Evolutionary conservation across 306 rosid species (phyloP), one percentile per base, ranked within the genome.

Genomic region (Trifolium repens): DNA sequence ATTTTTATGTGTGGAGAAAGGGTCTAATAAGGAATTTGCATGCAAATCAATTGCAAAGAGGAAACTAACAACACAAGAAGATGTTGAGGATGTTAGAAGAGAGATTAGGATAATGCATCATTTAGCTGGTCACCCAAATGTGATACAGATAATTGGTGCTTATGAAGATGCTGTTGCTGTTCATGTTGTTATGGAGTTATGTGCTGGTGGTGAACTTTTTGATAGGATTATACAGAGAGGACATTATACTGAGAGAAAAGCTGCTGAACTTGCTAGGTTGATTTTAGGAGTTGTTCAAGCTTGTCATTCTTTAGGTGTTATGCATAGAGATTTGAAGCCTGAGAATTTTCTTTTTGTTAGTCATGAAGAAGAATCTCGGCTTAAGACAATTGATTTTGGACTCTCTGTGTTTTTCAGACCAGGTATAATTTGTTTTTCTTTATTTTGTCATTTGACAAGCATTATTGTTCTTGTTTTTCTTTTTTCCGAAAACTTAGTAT

Each of bases 91-190:
- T 80, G 93, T 94, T 6, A 81, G 96, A 67, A 90, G 97, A 85
- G 99, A 94, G 85, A 94, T 94, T 82, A 91, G 82, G 86, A 92
- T 94, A 80, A 92, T 94, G 99, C 99, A 94, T 67, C 99, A 92
- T 69, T 75, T 94, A 79, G 93, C 90, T 1, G 99, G 97, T 4
- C 97, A 94, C 72, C 96, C 97, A 1, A 89, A 92, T 62, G 97
- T 94, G 75, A 83, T 94, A 0, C 96, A 92, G 6, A 94, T 94
- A 16, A 26, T 87, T 13, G 89, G 85, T 60, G 96, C 97, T 34
- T 90, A 68, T 77, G 96, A 94, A 80, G 99, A 94, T 22, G 97
- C 90, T 6, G 96, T 94, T 40, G 97, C 96, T 1, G 92, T 94
- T 15, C 96, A 94, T 77, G 81, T 92, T 24, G 85, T 94, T 0